Evolutionary conservation across 2,329 filamentous ascomycete species (phyloP), one percentile per base, ranked within the genome.

Genomic region (Ophiostoma ulmi): DNA sequence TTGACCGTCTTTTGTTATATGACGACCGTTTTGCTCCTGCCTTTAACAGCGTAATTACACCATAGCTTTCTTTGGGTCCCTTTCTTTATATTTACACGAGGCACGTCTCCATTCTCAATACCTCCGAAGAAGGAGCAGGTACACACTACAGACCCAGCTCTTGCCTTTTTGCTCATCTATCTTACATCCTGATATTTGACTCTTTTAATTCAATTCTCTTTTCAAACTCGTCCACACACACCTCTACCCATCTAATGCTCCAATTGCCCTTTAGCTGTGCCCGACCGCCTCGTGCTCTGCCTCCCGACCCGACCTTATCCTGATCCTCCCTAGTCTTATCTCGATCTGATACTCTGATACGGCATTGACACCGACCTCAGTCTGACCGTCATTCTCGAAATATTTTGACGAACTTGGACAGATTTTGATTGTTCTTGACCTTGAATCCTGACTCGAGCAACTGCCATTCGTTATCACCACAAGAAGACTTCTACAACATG

Each of bases 401-500:
- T 17, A 17, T 14, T 26, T 35, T 17, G n/a, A 58, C 31, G 31
- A 31, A 31, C 31, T 31, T 31, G 31, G 4, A 31, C 22, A 48
- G 14, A 48, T 48, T 10, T 26, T 26, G 52, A 3, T 26, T 26
- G 52, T 31, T 26, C 8, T 13, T 58, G 8, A 26, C n/a, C 38
- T 14, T 64, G 58, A 14, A 20, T 39, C 10, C 26, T 7, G 14
- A 11, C 52, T 67, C 26, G 14, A 26, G 14, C 26, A 35, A 31
- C 31, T 31, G 2, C 31, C 31, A 31, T 31, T 20, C 39, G 4
- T 20, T 31, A 31, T 5, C 68, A 14, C n/a, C 66, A 31, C 41
- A 38, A 38, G 6, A 31, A n/a, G 17, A 48, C 67, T 48, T 26
- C 41, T 5, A 5, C 22, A 20, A 7, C 58, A 79, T 79, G 78